Base-by-base conservation (phyloP, 208 protist genomes). In the Acanthamoeba healyi region DNA sequence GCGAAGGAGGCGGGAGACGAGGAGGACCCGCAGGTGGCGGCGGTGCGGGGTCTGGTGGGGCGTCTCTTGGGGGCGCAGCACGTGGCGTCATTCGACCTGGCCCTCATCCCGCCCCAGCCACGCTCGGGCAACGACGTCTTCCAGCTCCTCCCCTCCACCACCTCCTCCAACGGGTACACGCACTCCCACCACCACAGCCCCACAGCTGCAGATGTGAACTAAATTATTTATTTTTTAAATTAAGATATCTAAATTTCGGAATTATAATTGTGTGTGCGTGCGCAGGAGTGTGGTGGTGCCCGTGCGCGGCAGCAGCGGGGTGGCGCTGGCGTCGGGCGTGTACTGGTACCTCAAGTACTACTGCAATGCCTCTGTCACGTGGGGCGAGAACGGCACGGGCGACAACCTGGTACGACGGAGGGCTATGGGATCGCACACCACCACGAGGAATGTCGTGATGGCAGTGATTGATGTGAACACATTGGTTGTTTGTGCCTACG, bases 311-410 rank as follows among this genome's bases (percentile, higher is more conserved):
- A 74, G 42, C 26, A 74, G 54, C 32, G 93, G 93, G 32, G 79
- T 94, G 24, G 72, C 93, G 32, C 81, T 94, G 38, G 81, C 93
- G 24, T 93, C 93, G 15, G 93, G 77, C 6, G 22, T 94, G 17
- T 70, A 94, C 61, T 72, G 56, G 44, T 94, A 94, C 44, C 38
- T 94, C 24, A 91, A 87, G 61, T 74, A 94, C 51, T 93, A 49
- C 32, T 94, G 93, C 72, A 94, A 94, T 77, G 24, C n/a, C 49
- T 81, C 58, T 12, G 84, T 94, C 22, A 65, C 77, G 1, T 94
- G 93, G 93, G 93, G 84, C 42, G 77, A 93, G n/a, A 36, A 74
- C 61, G 87, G 87, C 36, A 92, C 87, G 10, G 87, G 87, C 40
- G 40, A 92, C 63, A 70, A 92, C 54, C 87, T 92, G 12, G 49